phyloP scores from a whole-genome alignment of 1,139 yeast genomes.

The Nakaseomyces nivariensis region DNA sequence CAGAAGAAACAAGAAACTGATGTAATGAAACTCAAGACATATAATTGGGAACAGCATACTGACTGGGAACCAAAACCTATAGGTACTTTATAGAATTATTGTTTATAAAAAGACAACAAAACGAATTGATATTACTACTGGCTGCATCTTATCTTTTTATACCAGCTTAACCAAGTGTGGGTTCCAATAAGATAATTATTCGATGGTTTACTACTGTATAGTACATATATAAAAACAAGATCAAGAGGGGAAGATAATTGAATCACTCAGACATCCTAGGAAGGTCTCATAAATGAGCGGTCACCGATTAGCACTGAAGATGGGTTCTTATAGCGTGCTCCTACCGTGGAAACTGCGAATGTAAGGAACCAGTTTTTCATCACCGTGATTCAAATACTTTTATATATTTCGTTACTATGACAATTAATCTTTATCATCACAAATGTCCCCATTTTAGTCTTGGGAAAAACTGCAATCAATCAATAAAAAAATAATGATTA shows the following conservation, averaged over 20 bases:
- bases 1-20: conserved; percentile 5
- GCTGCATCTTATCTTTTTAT: no score
- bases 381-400: conserved; percentile 34
- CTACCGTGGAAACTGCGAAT: conserved; percentile 97
- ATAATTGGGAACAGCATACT: conserved; percentile 7
- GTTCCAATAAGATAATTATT: no score
- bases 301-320: conserved; percentile 67
- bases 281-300: conserved; percentile 51
- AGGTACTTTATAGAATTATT: conserved; percentile 27
- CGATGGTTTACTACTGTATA: no score
- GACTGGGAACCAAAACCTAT: conserved; percentile 41
- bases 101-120: no score
- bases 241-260: neutral
- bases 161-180: no score
- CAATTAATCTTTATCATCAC: no score
- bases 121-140: no score
- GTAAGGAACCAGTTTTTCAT: conserved; percentile 62
- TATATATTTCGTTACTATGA: no score
- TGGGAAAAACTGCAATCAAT: neutral
- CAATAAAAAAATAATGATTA: neutral
- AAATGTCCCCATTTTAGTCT: neutral
- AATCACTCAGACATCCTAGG: conserved; percentile 52
- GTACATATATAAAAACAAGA: no score
- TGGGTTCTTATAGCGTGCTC: conserved; percentile 70
- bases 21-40: conserved; percentile 2